phyloP scores from a whole-genome alignment of 495 filamentous ascomycete genomes.

The Penicillium canescens region DNA sequence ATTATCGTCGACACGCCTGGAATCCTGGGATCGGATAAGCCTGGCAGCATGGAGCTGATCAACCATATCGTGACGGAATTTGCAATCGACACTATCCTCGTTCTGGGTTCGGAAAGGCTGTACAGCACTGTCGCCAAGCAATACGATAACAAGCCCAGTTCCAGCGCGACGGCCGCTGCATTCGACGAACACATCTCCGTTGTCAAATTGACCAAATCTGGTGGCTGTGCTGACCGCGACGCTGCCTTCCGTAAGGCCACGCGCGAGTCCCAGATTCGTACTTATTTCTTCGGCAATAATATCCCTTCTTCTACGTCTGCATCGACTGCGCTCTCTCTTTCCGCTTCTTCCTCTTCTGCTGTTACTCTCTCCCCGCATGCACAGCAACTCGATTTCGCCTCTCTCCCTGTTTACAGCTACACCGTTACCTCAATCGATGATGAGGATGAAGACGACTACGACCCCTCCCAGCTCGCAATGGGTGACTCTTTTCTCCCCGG shows the following conservation, averaged over 20 bases:
- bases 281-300: constrained; percentile 90
- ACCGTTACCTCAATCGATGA: constrained; percentile 43
- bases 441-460: constrained; percentile 49
- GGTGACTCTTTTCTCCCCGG: constrained; percentile 50
- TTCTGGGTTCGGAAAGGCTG: constrained; percentile 81
- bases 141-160: constrained; percentile 65
- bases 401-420: constrained; percentile 69
- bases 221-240: constrained; percentile 83
- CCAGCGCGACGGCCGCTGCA: constrained; percentile 41
- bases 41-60: constrained; percentile 68
- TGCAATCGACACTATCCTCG: constrained; percentile 76
- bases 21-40: constrained; percentile 58
- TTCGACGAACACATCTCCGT: constrained; percentile 66
- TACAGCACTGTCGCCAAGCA: constrained; percentile 74
- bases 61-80: constrained; percentile 87
- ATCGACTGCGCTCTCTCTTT: constrained; percentile 32
- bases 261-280: constrained; percentile 72
- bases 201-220: constrained; percentile 80
- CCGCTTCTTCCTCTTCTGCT: constrained; percentile 43
- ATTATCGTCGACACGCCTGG: constrained; percentile 87
- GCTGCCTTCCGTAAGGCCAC: constrained; percentile 68
- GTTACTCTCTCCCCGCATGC: constrained; percentile 82
- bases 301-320: constrained; percentile 29
- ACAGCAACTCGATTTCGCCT: constrained; percentile 72
- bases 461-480: constrained; percentile 41